Conservation (phyloP, 106 monocot genomes). For the Ottelia alismoides region DNA sequence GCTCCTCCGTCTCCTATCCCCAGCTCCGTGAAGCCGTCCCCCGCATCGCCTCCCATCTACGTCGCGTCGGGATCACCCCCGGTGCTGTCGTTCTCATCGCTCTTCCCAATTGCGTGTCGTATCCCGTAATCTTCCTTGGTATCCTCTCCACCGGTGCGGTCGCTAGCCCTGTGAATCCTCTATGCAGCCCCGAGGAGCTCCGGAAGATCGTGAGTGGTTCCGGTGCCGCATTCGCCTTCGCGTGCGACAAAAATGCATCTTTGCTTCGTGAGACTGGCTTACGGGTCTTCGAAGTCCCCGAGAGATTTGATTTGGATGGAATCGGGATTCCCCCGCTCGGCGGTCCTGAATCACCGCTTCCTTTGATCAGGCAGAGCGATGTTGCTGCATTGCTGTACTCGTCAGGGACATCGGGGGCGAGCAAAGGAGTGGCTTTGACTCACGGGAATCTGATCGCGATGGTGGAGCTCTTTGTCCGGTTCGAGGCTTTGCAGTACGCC, state of each 20-base stretch:
- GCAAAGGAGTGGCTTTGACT: constrained; percentile 51
- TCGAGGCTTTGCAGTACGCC: constrained; percentile 41
- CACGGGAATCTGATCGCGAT: constrained; percentile 54
- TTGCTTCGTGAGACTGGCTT: not conserved
- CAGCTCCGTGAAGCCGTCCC: constrained; percentile 23
- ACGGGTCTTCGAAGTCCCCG: constrained; percentile 5
- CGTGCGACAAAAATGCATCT: not conserved
- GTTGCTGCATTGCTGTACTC: constrained; percentile 49
- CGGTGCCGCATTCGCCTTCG: constrained; percentile 2
- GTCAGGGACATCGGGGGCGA: constrained; percentile 60
- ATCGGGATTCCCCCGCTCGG: not conserved
- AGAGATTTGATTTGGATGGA: constrained; percentile 7
- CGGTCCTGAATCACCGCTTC: too few species aligned
- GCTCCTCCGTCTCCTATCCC: constrained; percentile 24
- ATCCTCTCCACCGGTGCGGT: constrained; percentile 45
- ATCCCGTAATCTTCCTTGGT: constrained; percentile 47
- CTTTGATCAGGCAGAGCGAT: constrained; percentile 37
- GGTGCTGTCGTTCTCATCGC: constrained; percentile 44
- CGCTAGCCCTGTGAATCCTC: constrained; percentile 39
- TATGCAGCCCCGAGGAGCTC: constrained; percentile 36
- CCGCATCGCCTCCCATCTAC: constrained; percentile 41
- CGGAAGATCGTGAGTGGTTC: constrained; percentile 9
- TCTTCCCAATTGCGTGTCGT: constrained; percentile 42
- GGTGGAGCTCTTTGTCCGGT: constrained; percentile 58
- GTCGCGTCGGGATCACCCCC: constrained; percentile 11